Base-by-base conservation (phyloP, 768 basidiomycete genomes). In the Gyrodon lividus region DNA sequence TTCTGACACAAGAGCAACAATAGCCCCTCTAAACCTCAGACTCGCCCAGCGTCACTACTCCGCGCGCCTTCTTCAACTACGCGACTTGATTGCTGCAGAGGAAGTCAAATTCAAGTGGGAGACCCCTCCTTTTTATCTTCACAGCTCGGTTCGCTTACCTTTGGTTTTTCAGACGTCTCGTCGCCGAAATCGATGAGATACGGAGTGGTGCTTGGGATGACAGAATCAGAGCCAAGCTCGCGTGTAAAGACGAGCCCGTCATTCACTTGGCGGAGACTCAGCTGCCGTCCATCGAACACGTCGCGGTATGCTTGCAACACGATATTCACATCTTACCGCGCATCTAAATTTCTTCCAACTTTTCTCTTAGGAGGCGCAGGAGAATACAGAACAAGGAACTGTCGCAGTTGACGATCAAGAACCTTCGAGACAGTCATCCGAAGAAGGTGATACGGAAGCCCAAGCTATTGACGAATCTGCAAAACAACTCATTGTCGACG, bases 101-200 rank as follows among this genome's bases (percentile, higher is more conserved):
- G 94, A 96, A 70, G 66, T 70, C 24, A 82, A 79, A 51, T 97
- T 94, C 80, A 89, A 82, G 89, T 87, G 62, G 23, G 78, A 55
- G 37, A 6, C 2, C 20, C 13, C n/a, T 39, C 37, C 41, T 31
- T 16, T 30, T 40, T n/a, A 2, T 12, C 16, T 42, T 19, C 14
- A 24, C 46, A 8, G n/a, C 20, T 24, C 31, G 19, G 14, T 22
- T n/a, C 49, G 28, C 23, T 40, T 30, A 43, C 16, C n/a, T 23
- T 10, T 22, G 9, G 10, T 17, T 34, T 20, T 23, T 6, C 53
- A 92, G 91, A 68, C 70, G 68, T 30, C 74, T 93, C 13, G 75
- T 84, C 17, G 70, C 77, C 3, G 92, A 95, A 68, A 89, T 94
- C 40, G 82, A 89, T 44, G 82, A 83, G 2, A 87, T 93, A 54